Conservation (phyloP, 2,329 filamentous ascomycete genomes). For the Metarhizium robertsii region DNA sequence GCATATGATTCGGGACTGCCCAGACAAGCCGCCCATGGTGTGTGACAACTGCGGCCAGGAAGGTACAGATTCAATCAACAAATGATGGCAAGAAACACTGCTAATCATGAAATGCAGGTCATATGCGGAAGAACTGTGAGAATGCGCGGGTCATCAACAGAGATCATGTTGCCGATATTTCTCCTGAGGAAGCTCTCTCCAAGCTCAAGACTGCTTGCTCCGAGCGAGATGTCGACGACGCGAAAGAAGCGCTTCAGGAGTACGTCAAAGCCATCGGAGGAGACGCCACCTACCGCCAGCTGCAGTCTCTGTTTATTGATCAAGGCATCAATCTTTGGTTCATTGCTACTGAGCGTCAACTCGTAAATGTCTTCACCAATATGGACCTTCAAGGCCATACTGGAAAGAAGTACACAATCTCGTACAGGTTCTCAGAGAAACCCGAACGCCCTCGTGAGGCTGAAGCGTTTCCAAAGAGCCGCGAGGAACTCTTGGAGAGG, state of each 20-base stretch:
- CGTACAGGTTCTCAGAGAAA: conserved; percentile 50
- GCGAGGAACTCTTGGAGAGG: conserved; percentile 52
- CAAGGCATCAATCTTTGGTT: conserved; percentile 47
- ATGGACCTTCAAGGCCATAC: conserved; percentile 65
- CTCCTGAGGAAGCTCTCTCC: conserved; percentile 48
- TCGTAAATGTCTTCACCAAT: conserved; percentile 51
- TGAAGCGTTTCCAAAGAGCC: conserved; percentile 47
- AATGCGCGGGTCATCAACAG: conserved; percentile 51
- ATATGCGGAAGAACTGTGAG: conserved; percentile 46
- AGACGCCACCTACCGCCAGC: conserved; percentile 45
- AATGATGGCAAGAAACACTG: background rate
- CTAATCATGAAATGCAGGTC: conserved; percentile 32
- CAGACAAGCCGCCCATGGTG: conserved; percentile 41
- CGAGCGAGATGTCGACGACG: conserved; percentile 51
- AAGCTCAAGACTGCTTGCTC: conserved; percentile 41
- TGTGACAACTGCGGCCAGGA: conserved; percentile 55
- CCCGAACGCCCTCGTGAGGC: conserved; percentile 50
- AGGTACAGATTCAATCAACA: conserved; percentile 29
- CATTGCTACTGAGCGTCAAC: conserved; percentile 50
- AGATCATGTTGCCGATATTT: conserved; percentile 35
- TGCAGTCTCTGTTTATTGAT: conserved; percentile 51
- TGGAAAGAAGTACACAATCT: conserved; percentile 54
- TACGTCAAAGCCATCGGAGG: conserved; percentile 52
- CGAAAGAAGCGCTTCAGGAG: conserved; percentile 48
- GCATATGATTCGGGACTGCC: conserved; percentile 53